These are phyloP conservation scores for Taphrina betulina DNA, from an alignment of 1,139 yeast genomes.

Conservation along the genomic window DNA sequence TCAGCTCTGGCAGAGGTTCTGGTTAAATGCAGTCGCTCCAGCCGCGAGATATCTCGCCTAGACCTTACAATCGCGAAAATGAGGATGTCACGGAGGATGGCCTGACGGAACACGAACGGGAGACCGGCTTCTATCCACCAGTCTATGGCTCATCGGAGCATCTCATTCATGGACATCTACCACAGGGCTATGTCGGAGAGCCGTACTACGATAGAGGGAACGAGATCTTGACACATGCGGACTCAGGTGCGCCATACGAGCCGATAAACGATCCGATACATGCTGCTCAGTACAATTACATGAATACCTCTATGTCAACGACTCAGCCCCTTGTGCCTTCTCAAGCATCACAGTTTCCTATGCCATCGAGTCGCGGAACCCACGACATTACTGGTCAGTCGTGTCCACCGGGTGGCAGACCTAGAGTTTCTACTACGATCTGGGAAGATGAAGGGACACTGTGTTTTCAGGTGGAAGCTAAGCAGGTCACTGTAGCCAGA, in stretches of 20 bases:
- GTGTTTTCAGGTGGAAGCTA: constrained; percentile 93
- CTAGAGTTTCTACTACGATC: constrained; percentile 88
- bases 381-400: constrained; percentile 56
- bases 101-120: neutral
- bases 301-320: neutral
- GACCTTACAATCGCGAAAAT: constrained; percentile 6
- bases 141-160: constrained; percentile 1
- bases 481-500: constrained; percentile 85
- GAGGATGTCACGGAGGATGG: neutral
- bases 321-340: constrained; percentile 5
- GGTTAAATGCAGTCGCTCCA: constrained; percentile 6
- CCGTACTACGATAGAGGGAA: neutral
- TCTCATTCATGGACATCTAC: neutral
- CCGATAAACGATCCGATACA: neutral
- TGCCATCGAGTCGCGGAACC: neutral
- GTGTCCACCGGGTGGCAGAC: constrained; percentile 65
- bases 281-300: constrained; percentile 5
- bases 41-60: neutral
- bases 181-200: neutral
- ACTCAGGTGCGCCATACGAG: neutral
- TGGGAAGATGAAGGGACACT: constrained; percentile 97
- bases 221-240: neutral
- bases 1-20: too few species aligned
- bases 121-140: constrained; percentile 1
- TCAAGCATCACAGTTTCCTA: constrained; percentile 3